phyloP scores from a whole-genome alignment of 208 protist species.

The Acanthamoeba royreba region DNA sequence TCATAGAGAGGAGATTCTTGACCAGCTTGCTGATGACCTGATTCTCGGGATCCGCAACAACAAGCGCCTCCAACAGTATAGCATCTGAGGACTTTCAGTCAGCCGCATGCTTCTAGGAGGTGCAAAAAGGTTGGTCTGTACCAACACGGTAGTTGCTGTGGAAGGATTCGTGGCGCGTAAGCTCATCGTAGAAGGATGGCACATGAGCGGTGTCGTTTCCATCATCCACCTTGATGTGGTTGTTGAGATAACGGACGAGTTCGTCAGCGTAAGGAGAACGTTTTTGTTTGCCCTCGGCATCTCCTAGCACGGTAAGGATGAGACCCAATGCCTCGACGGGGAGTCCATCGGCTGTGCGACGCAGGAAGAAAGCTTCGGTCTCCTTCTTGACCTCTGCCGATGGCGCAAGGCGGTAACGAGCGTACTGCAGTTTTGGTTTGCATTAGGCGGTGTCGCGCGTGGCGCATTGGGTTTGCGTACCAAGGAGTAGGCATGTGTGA shows the following conservation, averaged over 20 bases:
- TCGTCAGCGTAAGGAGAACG: neutral
- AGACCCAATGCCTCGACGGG: constrained; percentile 34
- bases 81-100: neutral
- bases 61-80: neutral
- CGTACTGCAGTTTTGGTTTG: neutral
- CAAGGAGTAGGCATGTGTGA: constrained; percentile 16
- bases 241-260: neutral
- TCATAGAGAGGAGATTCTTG: neutral
- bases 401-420: neutral
- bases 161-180: neutral
- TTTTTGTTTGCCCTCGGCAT: neutral
- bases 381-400: constrained; percentile 1
- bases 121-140: neutral
- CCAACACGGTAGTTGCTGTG: constrained; percentile 40
- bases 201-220: neutral
- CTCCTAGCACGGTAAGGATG: neutral
- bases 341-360: neutral
- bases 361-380: neutral
- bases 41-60: constrained; percentile 18
- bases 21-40: neutral
- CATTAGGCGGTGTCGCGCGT: neutral
- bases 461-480: neutral
- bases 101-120: neutral
- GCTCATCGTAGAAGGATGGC: constrained; percentile 29
- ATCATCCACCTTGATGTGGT: neutral